A percentile compares a stretch with the other conserved stretches of the same genome.
phyloP scores from a whole-genome alignment of 2,329 filamentous ascomycete genomes.

The Colletotrichum sp. region DNA sequence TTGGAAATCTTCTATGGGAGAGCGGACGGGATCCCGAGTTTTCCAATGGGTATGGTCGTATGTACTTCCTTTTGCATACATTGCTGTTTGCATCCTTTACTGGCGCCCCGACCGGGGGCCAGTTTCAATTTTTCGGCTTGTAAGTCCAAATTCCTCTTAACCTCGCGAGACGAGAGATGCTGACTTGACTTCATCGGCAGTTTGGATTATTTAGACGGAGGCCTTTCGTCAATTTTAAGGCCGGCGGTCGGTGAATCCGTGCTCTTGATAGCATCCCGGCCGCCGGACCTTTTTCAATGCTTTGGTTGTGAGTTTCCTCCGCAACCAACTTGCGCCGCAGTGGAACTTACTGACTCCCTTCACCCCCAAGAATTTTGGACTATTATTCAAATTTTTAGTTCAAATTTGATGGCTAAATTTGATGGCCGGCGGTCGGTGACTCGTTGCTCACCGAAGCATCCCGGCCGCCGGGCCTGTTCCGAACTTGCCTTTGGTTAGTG shows the following conservation, averaged over 20 bases:
- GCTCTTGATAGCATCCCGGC: neutral
- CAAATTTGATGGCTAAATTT: neutral
- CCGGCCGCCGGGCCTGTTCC: neutral
- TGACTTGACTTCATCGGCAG: neutral
- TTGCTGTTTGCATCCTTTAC: neutral
- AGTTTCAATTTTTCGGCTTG: neutral
- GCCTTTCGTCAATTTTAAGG: neutral
- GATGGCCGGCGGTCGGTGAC: neutral
- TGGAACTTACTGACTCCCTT: neutral
- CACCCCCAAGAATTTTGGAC: neutral
- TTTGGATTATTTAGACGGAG: rapidly evolving
- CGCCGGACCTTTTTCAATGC: neutral
- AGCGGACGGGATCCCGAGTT: neutral
- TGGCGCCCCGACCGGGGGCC: neutral
- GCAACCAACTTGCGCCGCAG: neutral
- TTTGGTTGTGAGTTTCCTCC: neutral
- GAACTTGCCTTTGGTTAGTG: neutral
- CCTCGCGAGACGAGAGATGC: neutral
- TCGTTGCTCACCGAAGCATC: neutral
- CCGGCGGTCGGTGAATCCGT: neutral
- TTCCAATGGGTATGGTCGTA: neutral
- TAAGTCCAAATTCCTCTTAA: neutral
- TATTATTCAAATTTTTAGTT: neutral
- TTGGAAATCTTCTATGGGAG: rapidly evolving
- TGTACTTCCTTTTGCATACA: neutral